These are phyloP conservation scores for Hondaea fermentalgiana DNA, from an alignment of 108 stramenopile species.

Conservation along the genomic window DNA sequence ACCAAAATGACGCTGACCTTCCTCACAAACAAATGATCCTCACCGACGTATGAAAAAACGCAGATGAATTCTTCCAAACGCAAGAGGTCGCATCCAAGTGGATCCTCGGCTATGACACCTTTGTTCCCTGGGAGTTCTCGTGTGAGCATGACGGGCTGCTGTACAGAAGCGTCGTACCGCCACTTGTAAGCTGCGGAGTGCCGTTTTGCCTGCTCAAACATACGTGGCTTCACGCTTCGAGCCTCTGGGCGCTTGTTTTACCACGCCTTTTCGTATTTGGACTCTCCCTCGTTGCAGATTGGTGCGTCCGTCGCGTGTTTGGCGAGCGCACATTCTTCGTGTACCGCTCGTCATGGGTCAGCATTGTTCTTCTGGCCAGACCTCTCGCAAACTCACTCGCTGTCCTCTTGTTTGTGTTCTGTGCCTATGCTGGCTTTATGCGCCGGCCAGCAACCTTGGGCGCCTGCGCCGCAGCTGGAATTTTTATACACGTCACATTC, in stretches of 20 bases:
- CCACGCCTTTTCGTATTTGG: neutral
- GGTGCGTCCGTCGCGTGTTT: neutral
- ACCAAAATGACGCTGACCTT: neutral
- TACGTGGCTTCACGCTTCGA: neutral
- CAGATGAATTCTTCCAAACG: constrained; percentile 5
- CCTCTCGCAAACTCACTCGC: neutral
- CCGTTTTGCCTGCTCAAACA: neutral
- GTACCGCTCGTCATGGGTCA: constrained; percentile 3
- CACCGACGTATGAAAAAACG: neutral
- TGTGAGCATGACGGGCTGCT: neutral
- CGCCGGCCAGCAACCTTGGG: neutral
- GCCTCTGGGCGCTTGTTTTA: neutral
- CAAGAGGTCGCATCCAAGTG: neutral
- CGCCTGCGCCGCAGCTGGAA: neutral
- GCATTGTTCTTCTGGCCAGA: neutral
- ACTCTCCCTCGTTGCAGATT: neutral
- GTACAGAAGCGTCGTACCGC: neutral
- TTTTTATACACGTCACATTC: neutral
- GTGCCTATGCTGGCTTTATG: neutral
- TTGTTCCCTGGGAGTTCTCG: constrained; percentile 4
- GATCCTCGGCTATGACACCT: neutral
- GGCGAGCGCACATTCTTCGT: neutral
- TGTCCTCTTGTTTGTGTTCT: neutral
- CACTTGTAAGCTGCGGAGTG: neutral
- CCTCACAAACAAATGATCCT: too few relatives aligned